Percentiles rank a stretch among this genome's conserved stretches.
Conservation (phyloP, 805 yeast genomes). For the Metschnikowia matae region DNA sequence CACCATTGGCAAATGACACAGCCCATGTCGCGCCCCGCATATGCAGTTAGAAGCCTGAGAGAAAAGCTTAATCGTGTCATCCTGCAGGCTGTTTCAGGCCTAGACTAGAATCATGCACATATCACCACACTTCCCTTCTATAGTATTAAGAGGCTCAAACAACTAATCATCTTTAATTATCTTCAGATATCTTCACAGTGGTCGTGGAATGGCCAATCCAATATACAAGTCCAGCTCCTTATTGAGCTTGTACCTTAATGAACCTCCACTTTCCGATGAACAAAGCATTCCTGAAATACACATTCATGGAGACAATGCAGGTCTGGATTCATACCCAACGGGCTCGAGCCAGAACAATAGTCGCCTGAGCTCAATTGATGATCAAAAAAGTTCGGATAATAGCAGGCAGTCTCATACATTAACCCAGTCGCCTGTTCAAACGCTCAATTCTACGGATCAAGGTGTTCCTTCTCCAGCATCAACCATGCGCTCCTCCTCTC, state of each 20-base stretch:
- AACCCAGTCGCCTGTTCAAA: neutral
- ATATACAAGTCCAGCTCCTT: conserved; percentile 1
- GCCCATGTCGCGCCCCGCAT: neutral
- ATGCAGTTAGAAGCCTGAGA: neutral
- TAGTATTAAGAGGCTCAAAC: neutral
- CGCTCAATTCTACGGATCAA: neutral
- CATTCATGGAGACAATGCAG: neutral
- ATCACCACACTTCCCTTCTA: neutral
- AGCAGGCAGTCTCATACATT: neutral
- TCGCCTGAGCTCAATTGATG: neutral
- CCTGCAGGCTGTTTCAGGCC: neutral
- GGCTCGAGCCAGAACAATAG: neutral
- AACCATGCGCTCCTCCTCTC: neutral
- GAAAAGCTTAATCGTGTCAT: neutral
- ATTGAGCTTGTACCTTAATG: conserved; percentile 1
- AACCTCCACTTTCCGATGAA: neutral
- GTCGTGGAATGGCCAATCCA: neutral
- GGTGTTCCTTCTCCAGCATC: neutral
- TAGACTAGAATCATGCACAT: neutral
- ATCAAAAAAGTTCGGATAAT: neutral
- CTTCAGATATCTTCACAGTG: neutral
- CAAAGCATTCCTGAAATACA: neutral
- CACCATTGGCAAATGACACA: neutral
- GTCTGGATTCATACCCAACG: neutral
- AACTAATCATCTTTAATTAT: too few species aligned